These are phyloP conservation scores for Furcasterigmium sp. DNA, from an alignment of 2,329 filamentous ascomycete species.

Conservation along the genomic window DNA sequence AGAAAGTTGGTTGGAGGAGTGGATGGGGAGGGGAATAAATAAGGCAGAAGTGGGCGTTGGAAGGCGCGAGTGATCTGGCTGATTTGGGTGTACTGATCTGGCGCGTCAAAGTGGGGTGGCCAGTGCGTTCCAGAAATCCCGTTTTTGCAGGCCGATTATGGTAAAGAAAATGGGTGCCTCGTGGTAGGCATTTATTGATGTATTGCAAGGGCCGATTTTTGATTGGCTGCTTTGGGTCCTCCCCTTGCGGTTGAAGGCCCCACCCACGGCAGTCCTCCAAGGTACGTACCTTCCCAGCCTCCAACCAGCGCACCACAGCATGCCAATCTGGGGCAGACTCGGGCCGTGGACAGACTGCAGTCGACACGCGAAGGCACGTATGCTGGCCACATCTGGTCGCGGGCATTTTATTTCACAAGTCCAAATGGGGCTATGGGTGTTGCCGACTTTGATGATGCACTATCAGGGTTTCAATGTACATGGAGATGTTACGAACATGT, in stretches of 20 bases:
- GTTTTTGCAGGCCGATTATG: slow-evolving; percentile 8
- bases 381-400: no score
- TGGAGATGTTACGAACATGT: no score
- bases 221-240: slow-evolving; percentile 7
- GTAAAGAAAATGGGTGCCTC: slow-evolving; percentile 5
- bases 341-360: no score
- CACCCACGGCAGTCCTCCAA: no score
- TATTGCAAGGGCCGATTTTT: slow-evolving; percentile 9
- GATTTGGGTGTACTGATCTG: slow-evolving; percentile 2
- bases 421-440: no score
- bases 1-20: slow-evolving; percentile 6
- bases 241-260: neutral
- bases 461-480: no score
- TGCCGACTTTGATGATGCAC: no score
- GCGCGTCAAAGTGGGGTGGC: slow-evolving; percentile 9
- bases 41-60: slow-evolving; percentile 22
- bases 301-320: no score
- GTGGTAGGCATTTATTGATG: slow-evolving; percentile 7
- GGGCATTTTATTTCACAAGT: no score
- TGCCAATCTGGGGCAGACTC: no score
- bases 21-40: slow-evolving; percentile 23
- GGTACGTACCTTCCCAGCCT: slow-evolving; percentile 1
- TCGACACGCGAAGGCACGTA: no score
- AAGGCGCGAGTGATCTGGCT: slow-evolving; percentile 17
- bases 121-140: slow-evolving; percentile 9